Percentiles rank a stretch among this genome's conserved stretches.
Evolutionary conservation across 2,329 filamentous ascomycete genomes (phyloP).

Genomic region (Venturia nashicola): DNA sequence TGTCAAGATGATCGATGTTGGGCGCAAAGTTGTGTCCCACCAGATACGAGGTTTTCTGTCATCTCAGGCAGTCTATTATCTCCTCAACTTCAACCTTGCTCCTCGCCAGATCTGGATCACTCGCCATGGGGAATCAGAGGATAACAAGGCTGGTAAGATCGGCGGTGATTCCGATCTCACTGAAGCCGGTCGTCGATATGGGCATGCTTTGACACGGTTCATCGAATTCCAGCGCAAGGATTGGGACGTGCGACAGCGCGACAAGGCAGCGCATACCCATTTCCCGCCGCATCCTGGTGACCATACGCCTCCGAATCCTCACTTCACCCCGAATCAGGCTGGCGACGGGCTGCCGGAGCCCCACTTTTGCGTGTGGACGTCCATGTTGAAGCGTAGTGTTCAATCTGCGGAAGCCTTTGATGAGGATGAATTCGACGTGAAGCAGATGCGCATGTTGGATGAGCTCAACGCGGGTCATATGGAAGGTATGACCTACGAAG

Average conservation of each 20-base stretch:
- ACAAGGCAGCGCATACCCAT: slow-evolving; percentile 61
- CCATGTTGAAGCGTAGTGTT: slow-evolving; percentile 83
- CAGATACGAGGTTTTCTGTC: slow-evolving; percentile 86
- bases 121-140: slow-evolving; percentile 78
- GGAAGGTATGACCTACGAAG: slow-evolving; percentile 88
- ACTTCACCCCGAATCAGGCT: slow-evolving; percentile 46
- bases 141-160: slow-evolving; percentile 79
- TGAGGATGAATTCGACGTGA: slow-evolving; percentile 91
- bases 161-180: slow-evolving; percentile 83
- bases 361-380: slow-evolving; percentile 97
- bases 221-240: slow-evolving; percentile 67
- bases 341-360: slow-evolving; percentile 55
- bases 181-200: slow-evolving; percentile 68
- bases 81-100: slow-evolving; percentile 92
- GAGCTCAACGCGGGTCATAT: slow-evolving; percentile 88
- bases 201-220: slow-evolving; percentile 67
- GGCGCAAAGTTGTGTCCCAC: slow-evolving; percentile 83
- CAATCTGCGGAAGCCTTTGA: slow-evolving; percentile 85
- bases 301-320: slow-evolving; percentile 87
- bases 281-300: slow-evolving; percentile 89
- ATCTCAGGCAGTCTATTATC: slow-evolving; percentile 83
- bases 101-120: slow-evolving; percentile 98
- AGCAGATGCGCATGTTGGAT: slow-evolving; percentile 96
- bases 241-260: slow-evolving; percentile 74
- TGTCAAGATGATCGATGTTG: slow-evolving; percentile 96